Evolutionary conservation across 2,329 filamentous ascomycete genomes (phyloP), one percentile per base, ranked within the genome.

Genomic region (Trichoderma brevicompactum): DNA sequence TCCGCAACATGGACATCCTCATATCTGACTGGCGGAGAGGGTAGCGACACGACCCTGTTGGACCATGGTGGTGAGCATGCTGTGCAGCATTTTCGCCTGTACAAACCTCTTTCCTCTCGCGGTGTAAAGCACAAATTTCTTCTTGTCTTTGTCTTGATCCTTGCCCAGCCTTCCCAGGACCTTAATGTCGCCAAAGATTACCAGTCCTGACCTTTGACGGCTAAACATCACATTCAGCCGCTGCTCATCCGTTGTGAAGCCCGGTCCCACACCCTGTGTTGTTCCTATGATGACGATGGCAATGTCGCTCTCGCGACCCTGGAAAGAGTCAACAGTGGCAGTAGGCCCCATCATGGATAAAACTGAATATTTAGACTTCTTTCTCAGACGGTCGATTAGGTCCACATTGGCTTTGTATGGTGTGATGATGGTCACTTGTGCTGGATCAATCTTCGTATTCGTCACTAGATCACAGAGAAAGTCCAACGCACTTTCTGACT

Each of bases 251-350:
- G 43, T 36, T 0, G 68, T 69, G 64, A 70, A 71, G 2, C 70
- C 68, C 2, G 67, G 64, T 0, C 69, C 68, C 8, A 10, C 2
- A 1, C 1, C 6, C 23, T 54, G 7, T 8, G 32, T 67, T 2
- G 69, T 69, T 7, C 68, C 67, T 17, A 70, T 67, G 34, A 74
- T 61, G 9, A 71, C 63, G 1, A 70, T 52, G 2, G 65, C 50
- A 38, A 74, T 68, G 32, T 71, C 67, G 0, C 32, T 56, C 53
- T 74, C 70, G 10, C 61, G 66, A 13, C 71, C 72, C 43, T 74
- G 70, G 54, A 66, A 72, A 3, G 65, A 66, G 52, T 73, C 69
- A n/a, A 71, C 64, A 0, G 69, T 70, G 0, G 53, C 41, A 5
- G 68, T 60, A 0, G 66, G 48, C 2, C 48, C 61, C 54, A 74